Evolutionary conservation across 2,329 filamentous ascomycete genomes (phyloP), one percentile per base, ranked within the genome.

Genomic region (Lizonia empirigonia): DNA sequence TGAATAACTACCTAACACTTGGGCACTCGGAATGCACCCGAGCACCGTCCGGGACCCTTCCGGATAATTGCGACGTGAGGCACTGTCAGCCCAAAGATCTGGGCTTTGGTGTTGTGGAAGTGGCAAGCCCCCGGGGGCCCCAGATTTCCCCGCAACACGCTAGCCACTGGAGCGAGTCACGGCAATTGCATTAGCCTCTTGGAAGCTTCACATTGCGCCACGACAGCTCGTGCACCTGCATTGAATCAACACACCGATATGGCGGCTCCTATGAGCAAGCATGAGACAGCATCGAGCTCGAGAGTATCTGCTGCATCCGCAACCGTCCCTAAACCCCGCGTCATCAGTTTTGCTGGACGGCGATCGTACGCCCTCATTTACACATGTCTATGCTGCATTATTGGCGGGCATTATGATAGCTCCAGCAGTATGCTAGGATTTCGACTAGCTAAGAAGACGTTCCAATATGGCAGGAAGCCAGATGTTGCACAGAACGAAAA

Each of bases 131-230:
- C n/a, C n/a, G n/a, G n/a, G n/a, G 13, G 20, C 42, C 42, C 49
- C 49, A 42, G 33, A 29, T 44, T 47, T 44, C 49, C 49, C 49
- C 49, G 38, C 49, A 42, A 38, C 27, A 4, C 37, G 33, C 42
- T 22, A 36, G 22, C 15, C 4, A 18, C 22, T 12, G 16, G 47
- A 47, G 49, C 33, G 42, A 23, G 18, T 15, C 7, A 26, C 42
- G 49, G 49, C 36, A 52, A 42, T 52, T 47, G 33, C 27, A 33
- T 42, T 39, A 47, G 49, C 37, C 32, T 42, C 41, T 45, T 40
- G 41, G 23, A 41, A 40, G 10, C 23, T 37, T 29, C 30, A 36
- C 23, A n/a, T 16, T 27, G 26, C 49, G 42, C 41, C 37, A 41
- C 37, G 16, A 22, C 30, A 29, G 36, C 42, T 45, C 35, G 23